phyloP scores from a whole-genome alignment of 495 filamentous ascomycete species.

The Acidiella bohemica region DNA sequence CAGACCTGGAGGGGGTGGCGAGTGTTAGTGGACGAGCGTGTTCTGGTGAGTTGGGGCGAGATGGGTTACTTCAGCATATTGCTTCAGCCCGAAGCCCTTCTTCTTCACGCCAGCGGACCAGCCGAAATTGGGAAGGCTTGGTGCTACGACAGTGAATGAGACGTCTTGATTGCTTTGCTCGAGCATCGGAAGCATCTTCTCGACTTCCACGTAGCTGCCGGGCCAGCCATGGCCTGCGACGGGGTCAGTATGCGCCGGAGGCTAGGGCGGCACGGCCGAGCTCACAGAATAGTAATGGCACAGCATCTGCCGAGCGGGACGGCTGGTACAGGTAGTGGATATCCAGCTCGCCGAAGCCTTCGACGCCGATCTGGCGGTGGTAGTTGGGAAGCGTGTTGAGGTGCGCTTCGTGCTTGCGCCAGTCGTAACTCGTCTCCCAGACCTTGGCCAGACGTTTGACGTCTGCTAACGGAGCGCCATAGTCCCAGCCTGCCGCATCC shows the following conservation, averaged over 20 bases:
- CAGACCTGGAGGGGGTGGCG: constrained; percentile 1
- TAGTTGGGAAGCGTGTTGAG: constrained; percentile 30
- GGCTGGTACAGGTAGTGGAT: constrained; percentile 30
- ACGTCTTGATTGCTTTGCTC: constrained; percentile 32
- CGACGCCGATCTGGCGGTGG: constrained; percentile 20
- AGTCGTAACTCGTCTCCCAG: constrained; percentile 36
- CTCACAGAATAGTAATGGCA: constrained; percentile 28
- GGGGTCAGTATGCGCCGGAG: neutral
- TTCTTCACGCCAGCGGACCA: constrained; percentile 45
- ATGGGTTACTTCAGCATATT: constrained; percentile 38
- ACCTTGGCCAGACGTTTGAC: constrained; percentile 37
- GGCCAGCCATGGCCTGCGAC: constrained; percentile 32
- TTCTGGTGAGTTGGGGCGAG: neutral
- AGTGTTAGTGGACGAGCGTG: too few species aligned
- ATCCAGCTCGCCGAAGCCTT: constrained; percentile 26
- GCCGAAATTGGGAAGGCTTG: constrained; percentile 60
- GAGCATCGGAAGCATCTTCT: constrained; percentile 47
- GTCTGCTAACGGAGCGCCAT: constrained; percentile 38
- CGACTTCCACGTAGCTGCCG: constrained; percentile 54
- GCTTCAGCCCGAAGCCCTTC: constrained; percentile 41
- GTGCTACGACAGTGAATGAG: constrained; percentile 55
- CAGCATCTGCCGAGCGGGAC: constrained; percentile 18
- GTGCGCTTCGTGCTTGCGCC: constrained; percentile 25
- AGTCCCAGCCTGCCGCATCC: constrained; percentile 27
- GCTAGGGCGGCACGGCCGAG: too few species aligned